Evolutionary conservation across 768 basidiomycete species (phyloP).

Genomic region (Cystofilobasidium capitatum): DNA sequence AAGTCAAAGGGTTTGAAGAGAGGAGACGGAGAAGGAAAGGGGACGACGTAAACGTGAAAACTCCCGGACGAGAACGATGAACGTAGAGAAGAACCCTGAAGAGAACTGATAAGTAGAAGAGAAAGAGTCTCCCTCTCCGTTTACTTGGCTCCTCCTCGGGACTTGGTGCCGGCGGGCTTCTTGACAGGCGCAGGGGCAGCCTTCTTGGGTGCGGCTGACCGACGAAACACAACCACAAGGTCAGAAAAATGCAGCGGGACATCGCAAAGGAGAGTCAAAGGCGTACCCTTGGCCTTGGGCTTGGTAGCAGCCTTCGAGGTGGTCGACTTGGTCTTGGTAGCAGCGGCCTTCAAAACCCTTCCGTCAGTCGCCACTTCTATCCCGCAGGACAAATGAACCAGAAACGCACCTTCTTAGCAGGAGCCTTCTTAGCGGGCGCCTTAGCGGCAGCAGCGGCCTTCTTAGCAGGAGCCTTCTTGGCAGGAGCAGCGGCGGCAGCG

Average conservation of each 20-base stretch:
- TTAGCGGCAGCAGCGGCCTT: conserved; percentile 37
- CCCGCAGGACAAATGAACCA: no score
- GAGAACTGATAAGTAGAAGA: not conserved
- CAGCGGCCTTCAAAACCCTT: conserved; percentile 1
- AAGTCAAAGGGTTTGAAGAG: not conserved
- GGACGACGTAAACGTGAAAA: no score
- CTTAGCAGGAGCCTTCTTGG: conserved; percentile 40
- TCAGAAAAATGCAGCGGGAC: not conserved
- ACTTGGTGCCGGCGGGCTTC: conserved; percentile 6
- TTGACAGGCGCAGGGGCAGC: conserved; percentile 3
- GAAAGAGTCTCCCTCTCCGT: not conserved
- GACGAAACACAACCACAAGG: not conserved
- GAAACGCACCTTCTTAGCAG: conserved; percentile 54
- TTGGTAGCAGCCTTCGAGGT: conserved; percentile 21
- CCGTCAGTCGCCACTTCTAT: no score
- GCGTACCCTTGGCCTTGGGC: conserved; percentile 22
- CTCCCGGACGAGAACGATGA: no score
- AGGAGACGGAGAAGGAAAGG: no score
- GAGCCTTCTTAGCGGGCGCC: conserved; percentile 43
- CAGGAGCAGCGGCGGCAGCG: conserved; percentile 41
- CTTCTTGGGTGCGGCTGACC: conserved; percentile 9
- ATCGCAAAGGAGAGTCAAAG: not conserved
- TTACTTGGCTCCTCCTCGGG: not conserved
- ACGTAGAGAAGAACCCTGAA: not conserved
- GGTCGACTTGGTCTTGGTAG: conserved; percentile 26